phyloP scores from a whole-genome alignment of 768 basidiomycete genomes.

The Mycena alexandri region DNA sequence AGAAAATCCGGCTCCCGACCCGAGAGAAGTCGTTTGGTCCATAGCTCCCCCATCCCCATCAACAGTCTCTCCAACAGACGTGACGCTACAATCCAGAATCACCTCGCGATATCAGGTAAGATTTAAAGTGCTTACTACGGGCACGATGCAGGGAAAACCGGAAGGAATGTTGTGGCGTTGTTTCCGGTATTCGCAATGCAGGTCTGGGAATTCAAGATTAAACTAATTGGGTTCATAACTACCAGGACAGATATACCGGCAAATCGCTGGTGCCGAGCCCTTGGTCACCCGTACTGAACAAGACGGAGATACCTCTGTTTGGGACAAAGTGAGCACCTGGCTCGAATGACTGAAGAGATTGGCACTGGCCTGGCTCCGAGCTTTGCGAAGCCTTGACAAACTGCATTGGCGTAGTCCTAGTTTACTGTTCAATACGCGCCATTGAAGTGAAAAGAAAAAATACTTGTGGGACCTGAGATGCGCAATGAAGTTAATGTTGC shows the following conservation, averaged over 20 bases:
- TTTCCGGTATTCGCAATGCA: constrained; percentile 42
- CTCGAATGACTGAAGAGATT: too few species aligned
- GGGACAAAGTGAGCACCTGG: too few species aligned
- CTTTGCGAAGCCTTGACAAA: constrained; percentile 58
- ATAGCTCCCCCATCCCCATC: too few species aligned
- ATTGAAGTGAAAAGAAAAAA: not conserved
- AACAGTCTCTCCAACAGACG: constrained; percentile 25
- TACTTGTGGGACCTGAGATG: constrained; percentile 27
- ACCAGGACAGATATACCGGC: constrained; percentile 51
- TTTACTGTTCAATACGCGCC: constrained; percentile 42
- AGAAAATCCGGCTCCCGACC: constrained; percentile 53
- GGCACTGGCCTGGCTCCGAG: constrained; percentile 52
- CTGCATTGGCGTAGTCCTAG: constrained; percentile 52
- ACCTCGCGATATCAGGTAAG: too few species aligned
- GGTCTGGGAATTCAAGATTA: constrained; percentile 44
- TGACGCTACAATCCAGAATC: too few species aligned
- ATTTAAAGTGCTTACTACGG: constrained; percentile 40
- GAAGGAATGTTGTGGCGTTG: constrained; percentile 47
- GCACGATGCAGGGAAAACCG: constrained; percentile 41
- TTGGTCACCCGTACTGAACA: constrained; percentile 56
- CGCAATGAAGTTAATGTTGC: not conserved
- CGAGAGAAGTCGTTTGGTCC: too few species aligned
- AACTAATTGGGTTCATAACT: too few species aligned
- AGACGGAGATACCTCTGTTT: constrained; percentile 48
- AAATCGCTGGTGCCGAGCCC: constrained; percentile 54